A percentile compares a stretch with the other conserved stretches of the same genome.
These are phyloP conservation scores for Diaporthe sp. DNA, from an alignment of 2,329 filamentous ascomycete genomes.

Conservation along the genomic window DNA sequence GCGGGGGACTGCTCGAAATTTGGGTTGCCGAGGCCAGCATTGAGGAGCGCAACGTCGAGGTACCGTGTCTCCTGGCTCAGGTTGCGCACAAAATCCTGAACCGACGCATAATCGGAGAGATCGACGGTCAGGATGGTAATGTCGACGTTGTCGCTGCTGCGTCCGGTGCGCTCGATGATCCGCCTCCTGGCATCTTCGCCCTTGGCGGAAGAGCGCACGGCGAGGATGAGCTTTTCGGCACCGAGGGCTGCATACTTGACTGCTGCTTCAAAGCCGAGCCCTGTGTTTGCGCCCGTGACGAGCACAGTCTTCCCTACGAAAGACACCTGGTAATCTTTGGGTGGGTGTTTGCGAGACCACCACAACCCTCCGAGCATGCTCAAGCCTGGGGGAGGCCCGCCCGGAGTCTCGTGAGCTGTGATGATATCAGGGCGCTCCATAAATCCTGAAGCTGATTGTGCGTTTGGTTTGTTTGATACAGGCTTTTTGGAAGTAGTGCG, in stretches of 20 bases:
- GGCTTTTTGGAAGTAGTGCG: not conserved
- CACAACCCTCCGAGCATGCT: not conserved
- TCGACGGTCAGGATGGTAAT: conserved; percentile 57
- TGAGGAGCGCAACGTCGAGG: conserved; percentile 27
- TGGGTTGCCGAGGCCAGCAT: conserved; percentile 58
- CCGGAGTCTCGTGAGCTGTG: conserved; percentile 8
- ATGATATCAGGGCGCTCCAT: conserved; percentile 9
- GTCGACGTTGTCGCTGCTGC: not conserved
- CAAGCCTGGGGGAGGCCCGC: conserved; percentile 21
- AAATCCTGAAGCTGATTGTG: not conserved
- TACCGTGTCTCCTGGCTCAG: not conserved
- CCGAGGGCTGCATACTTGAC: conserved; percentile 32
- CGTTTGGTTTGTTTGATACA: not conserved
- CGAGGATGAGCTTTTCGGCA: conserved; percentile 28
- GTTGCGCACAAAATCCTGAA: conserved; percentile 50
- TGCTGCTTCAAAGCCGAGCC: conserved; percentile 33
- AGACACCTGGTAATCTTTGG: conserved; percentile 14
- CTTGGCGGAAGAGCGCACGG: conserved; percentile 16
- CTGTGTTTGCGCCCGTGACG: conserved; percentile 34
- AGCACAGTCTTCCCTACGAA: conserved; percentile 30
- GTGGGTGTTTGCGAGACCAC: conserved; percentile 23
- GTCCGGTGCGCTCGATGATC: conserved; percentile 25
- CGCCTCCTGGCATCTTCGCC: conserved; percentile 20
- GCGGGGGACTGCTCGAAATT: conserved; percentile 49
- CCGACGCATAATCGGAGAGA: conserved; percentile 55